Conservation (phyloP, 148 eudicot species). For the Nepenthes mirabilis region DNA sequence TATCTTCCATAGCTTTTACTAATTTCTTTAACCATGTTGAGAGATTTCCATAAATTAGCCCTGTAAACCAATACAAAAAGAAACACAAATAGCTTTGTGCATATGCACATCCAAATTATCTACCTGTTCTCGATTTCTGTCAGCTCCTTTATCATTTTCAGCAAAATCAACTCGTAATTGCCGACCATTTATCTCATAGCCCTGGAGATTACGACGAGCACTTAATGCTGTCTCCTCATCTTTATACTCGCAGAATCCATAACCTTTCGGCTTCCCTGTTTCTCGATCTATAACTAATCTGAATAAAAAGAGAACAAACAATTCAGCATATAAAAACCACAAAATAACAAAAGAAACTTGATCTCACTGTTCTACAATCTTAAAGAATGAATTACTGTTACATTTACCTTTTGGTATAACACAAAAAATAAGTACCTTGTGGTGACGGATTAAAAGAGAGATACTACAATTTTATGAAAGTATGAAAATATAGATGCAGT, state of each 20-base stretch:
- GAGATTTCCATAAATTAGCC: no score
- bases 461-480: no score
- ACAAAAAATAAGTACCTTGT: neutral
- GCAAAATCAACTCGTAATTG: conserved; percentile 98
- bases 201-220: conserved; percentile 98
- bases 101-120: neutral
- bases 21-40: no score
- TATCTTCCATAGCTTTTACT: no score
- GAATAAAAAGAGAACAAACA: conserved; percentile 11
- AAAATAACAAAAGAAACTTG: neutral
- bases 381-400: neutral
- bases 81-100: neutral
- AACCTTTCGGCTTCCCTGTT: conserved; percentile 98
- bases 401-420: conserved; percentile 1
- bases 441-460: no score
- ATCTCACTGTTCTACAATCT: neutral
- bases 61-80: no score
- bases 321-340: neutral
- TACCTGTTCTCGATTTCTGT: conserved; percentile 82
- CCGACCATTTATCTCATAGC: conserved; percentile 91
- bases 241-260: conserved; percentile 97
- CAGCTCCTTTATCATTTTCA: conserved; percentile 87
- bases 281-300: conserved; percentile 96
- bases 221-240: conserved; percentile 98
- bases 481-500: no score